Base-by-base conservation (phyloP, 2,329 filamentous ascomycete species). In the Diaporthe aspalathi region DNA sequence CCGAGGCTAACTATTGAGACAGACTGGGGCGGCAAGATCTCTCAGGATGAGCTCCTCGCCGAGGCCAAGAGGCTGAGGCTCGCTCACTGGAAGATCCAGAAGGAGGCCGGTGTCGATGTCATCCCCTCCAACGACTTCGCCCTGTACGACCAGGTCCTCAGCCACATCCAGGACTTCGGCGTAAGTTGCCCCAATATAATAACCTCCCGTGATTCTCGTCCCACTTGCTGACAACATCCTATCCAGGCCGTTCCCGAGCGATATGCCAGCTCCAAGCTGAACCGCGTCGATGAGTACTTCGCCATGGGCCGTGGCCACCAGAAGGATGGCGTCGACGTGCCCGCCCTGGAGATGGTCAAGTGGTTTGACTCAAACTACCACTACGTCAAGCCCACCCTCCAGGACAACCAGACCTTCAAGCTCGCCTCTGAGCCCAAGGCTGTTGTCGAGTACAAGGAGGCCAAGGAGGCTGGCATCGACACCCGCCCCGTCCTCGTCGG, bases 291-390 rank as follows among this genome's bases (percentile, higher is more conserved):
- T 87, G 92, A 97, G 87, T 98, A 98, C 92, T 99, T 99, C 82
- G 96, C 96, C 85, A 97, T 99, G 94, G 96, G 96, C 81, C 94
- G 96, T 92, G 96, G 96, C 82, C 95, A 97, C 87, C 96, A 99
- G 87, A 97, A 94, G 91, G 90, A 91, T 81, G 90, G 93, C 84
- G 89, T 98, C 78, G 96, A 99, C 84, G 96, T 98, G 76, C 94
- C 95, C 78, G 90, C 89, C 81, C 88, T 97, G 85, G 96, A 99
- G 90, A 99, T 99, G 96, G 96, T 99, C 80, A 99, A 99, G 90
- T 99, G 96, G 96, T 99, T 99, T 83, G 96, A 99, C 90, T 97
- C 94, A 76, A 99, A 99, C 93, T 99, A 99, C 92, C 96, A 98
- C 90, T 99, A 99, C 85, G 96, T 98, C 87, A 98, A 98, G 92